Evolutionary conservation across 1,284 basidiomycete species (phyloP), one percentile per base, ranked within the genome.

Genomic region (Moniliophthora roreri): DNA sequence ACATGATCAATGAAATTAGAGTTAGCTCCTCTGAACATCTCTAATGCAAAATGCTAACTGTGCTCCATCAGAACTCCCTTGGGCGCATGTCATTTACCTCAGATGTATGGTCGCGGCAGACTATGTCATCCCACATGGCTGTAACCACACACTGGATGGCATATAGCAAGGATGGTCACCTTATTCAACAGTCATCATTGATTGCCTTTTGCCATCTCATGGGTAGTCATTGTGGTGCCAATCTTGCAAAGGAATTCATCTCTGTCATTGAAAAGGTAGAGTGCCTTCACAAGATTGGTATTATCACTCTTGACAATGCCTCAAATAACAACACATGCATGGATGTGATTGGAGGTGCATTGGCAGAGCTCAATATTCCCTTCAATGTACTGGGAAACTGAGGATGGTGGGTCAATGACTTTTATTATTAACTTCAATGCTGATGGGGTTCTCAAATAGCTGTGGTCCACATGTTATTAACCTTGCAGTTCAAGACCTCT

Each of bases 401-500:
- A 24, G 58, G 60, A 20, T 53, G 56, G 66, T 67, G 44, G 21
- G 48, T 35, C 13, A n/a, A n/a, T n/a, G n/a, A n/a, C n/a, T 21
- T 4, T 28, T n/a, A 16, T 40, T 34, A 34, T 13, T 23, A 28
- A 10, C 20, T 48, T 28, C 11, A 15, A 42, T n/a, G 10, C 20
- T 18, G 20, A 20, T 35, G 18, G 10, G 7, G 23, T 39, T 23
- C 26, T 15, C 28, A 1, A 56, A 62, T 34, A 72, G 70, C n/a
- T 72, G 70, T 49, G 70, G 71, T 52, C 68, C 65, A 0, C 69
- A 71, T 37, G 53, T 65, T 21, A 52, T 69, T 21, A 73, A 72
- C 42, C 58, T 69, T 11, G 59, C 66, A 6, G 62, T 65, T 8
- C 63, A 71, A 50, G 54, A 64, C 8, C 62, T 57, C 1, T 57